These are phyloP conservation scores for Stevia rebaudiana DNA, from an alignment of 140 eudicot species.

Conservation along the genomic window DNA sequence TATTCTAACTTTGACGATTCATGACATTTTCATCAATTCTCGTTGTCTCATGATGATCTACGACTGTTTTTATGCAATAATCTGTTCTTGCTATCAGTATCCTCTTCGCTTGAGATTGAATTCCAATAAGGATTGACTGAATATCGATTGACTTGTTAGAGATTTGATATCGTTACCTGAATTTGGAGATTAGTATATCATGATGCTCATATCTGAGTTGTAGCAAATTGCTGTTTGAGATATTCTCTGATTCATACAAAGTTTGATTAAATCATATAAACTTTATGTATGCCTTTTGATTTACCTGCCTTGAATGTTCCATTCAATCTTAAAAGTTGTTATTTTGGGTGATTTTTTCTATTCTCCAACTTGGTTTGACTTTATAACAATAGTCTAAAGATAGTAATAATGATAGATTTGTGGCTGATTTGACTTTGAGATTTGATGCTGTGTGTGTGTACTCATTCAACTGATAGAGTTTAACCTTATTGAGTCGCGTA, in stretches of 20 bases:
- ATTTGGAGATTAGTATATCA: conserved; percentile 3
- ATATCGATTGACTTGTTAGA: not conserved
- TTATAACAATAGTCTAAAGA: not conserved
- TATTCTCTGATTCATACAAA: not conserved
- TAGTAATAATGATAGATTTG: not conserved
- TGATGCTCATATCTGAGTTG: conserved; percentile 15
- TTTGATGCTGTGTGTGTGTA: too few relatives aligned
- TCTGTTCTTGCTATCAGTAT: not conserved
- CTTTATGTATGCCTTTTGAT: conserved; percentile 1
- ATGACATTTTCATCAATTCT: not conserved
- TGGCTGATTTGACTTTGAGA: not conserved
- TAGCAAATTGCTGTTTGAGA: not conserved
- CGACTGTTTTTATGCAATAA: not conserved
- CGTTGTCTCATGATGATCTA: conserved; percentile 10
- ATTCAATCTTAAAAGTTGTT: not conserved
- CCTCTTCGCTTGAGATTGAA: not conserved
- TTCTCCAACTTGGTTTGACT: not conserved
- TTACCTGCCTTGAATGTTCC: not conserved
- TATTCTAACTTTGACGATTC: conserved; percentile 8
- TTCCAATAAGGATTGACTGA: not conserved
- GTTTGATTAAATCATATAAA: conserved; percentile 10
- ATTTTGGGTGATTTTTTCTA: conserved; percentile 5
- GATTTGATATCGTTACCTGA: not conserved
- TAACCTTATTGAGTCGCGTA: conserved; percentile 20
- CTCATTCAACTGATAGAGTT: conserved; percentile 3